Base-by-base conservation (phyloP, 116 monocot genomes). In the Cymodocea nodosa region DNA sequence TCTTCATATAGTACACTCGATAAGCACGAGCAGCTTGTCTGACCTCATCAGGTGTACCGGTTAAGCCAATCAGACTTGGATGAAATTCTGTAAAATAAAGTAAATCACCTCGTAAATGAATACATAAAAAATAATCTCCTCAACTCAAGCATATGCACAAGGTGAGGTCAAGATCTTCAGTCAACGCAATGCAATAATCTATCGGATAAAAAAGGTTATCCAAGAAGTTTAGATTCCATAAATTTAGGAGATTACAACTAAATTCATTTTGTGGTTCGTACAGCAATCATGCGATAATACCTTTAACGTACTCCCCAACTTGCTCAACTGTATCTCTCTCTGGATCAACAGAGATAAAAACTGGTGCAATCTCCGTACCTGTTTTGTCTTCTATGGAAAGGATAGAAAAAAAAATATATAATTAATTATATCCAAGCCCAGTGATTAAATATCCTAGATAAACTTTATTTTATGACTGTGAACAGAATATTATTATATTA, bases 281-380 rank as follows among this genome's bases (percentile, higher is more conserved):
- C 39, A 39, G 39, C 39, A 39, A 39, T 39, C 39, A 39, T 39
- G 9, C 9, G 16, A 56, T 30, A 55, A 65, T 36, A 94, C 94
- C 94, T 76, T 89, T 78, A 57, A 94, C 87, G 75, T 94, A 94
- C 40, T 94, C 94, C 23, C 67, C 65, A 39, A 94, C 75, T 79
- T 89, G 94, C 78, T 94, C 94, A 60, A 94, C 94, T 65, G 89
- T 89, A 70, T 94, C 94, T 66, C 94, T 94, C 76, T 94, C 94
- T 36, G 94, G 94, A 60, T 94, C 94, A 36, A 94, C 89, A 18
- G 94, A 82, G 64, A 94, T 94, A 75, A 94, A 94, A 73, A 94
- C 82, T 63, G 94, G 94, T 35, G 84, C 83, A 64, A 94, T 72
- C 51, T 87, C 87, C 40, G 87, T 68, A 22, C 83, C 76, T 39